phyloP scores from a whole-genome alignment of 345 rosid species.

The Boechera stricta region DNA sequence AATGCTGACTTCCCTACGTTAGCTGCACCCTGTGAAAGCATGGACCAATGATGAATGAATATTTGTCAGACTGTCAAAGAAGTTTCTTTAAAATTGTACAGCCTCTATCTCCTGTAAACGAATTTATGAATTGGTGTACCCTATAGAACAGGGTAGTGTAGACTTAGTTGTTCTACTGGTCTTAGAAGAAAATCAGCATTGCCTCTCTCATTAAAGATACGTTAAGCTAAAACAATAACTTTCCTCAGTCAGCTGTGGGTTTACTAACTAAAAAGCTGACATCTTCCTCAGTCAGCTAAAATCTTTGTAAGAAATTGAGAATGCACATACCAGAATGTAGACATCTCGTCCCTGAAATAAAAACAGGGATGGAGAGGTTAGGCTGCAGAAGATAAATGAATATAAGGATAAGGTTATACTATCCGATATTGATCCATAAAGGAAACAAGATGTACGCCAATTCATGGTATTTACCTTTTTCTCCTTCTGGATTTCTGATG shows the following conservation, averaged over 20 bases:
- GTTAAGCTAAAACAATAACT: conserved; percentile 8
- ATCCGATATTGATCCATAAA: not conserved
- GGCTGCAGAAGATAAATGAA: conserved; percentile 25
- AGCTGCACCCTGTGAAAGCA: conserved; percentile 76
- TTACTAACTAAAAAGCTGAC: not conserved
- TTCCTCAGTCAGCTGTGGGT: not conserved
- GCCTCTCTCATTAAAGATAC: conserved; percentile 16
- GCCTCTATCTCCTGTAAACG: conserved; percentile 24
- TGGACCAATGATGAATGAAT: conserved; percentile 7
- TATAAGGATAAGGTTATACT: not conserved
- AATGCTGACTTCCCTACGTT: conserved; percentile 99
- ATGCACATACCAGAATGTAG: conserved; percentile 85
- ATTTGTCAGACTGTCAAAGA: not conserved
- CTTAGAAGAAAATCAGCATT: not conserved
- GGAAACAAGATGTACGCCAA: not conserved
- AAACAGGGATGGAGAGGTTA: conserved; percentile 36
- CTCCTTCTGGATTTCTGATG: conserved; percentile 92
- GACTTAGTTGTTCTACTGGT: not conserved
- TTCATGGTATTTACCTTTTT: conserved; percentile 65
- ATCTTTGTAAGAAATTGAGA: not conserved
- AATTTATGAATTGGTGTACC: conserved; percentile 9
- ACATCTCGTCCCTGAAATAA: conserved; percentile 94
- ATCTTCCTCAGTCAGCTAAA: too few species aligned
- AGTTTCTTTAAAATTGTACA: not conserved
- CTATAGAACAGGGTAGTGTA: not conserved